A percentile compares a stretch with the other conserved stretches of the same genome.
phyloP scores from a whole-genome alignment of 1,284 basidiomycete genomes.

The Fomitopsis palustris region DNA sequence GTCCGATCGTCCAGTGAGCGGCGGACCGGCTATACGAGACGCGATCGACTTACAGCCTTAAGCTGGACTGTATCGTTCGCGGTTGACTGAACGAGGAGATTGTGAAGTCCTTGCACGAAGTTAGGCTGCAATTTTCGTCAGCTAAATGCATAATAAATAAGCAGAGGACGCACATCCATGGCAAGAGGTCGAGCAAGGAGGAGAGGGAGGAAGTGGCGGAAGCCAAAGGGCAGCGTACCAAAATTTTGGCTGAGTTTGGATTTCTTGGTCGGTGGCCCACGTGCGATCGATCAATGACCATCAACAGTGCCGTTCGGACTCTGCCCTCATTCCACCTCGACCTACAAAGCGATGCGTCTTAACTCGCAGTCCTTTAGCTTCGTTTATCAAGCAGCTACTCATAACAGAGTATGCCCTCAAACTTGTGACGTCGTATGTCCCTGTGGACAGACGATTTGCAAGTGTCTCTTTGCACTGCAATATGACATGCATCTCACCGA shows the following conservation, averaged over 20 bases:
- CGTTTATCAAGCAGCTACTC: too few species aligned
- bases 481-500: too few species aligned
- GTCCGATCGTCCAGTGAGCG: conserved; percentile 4
- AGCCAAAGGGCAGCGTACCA: conserved; percentile 15
- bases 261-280: neutral
- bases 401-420: too few species aligned
- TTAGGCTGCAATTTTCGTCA: conserved; percentile 41
- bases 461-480: too few species aligned
- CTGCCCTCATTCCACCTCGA: too few species aligned
- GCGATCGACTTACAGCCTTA: conserved; percentile 67
- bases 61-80: conserved; percentile 85
- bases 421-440: too few species aligned
- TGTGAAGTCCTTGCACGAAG: conserved; percentile 78
- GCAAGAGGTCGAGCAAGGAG: conserved; percentile 10
- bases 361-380: too few species aligned
- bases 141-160: neutral
- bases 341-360: too few species aligned
- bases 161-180: conserved; percentile 25
- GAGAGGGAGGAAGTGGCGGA: conserved; percentile 12
- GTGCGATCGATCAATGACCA: neutral
- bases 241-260: conserved; percentile 27
- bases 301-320: too few species aligned
- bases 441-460: too few species aligned
- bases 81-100: conserved; percentile 80
- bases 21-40: conserved; percentile 1